These are phyloP conservation scores for Hebeloma cylindrosporum DNA, from an alignment of 768 basidiomycete genomes.

Conservation along the genomic window DNA sequence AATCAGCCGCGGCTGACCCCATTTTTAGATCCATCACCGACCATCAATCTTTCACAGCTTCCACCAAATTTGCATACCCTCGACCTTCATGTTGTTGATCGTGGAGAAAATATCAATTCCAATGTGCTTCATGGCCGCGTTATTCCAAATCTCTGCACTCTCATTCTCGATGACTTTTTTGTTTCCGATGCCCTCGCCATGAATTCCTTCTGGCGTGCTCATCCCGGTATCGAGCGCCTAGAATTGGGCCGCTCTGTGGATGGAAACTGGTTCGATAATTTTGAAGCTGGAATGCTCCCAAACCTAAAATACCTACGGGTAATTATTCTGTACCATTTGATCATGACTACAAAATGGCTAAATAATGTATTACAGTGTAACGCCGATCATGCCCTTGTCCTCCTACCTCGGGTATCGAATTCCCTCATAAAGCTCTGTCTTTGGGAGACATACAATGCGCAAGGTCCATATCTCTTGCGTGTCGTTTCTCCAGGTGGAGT, in stretches of 20 bases:
- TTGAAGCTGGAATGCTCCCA: conserved; percentile 1
- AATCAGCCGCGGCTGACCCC: background rate
- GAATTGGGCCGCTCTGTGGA: background rate
- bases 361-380: background rate
- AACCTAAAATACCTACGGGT: conserved; percentile 4
- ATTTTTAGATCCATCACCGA: background rate
- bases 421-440: background rate
- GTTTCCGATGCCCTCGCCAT: background rate
- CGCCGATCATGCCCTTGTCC: background rate
- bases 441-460: conserved; percentile 1
- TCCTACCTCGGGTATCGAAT: background rate
- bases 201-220: background rate
- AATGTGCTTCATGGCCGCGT: background rate
- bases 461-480: conserved; percentile 3
- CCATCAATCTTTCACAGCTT: background rate
- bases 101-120: background rate
- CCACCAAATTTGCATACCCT: background rate
- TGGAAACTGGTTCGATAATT: background rate
- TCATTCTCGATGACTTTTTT: background rate
- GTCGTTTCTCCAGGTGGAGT: background rate
- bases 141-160: background rate
- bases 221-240: conserved; percentile 1
- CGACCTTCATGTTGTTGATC: background rate
- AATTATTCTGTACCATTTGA: background rate
- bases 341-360: background rate